Percentiles rank a stretch among this genome's conserved stretches.
Conservation (phyloP, 129 eudicot genomes). For the Tagetes patula region DNA sequence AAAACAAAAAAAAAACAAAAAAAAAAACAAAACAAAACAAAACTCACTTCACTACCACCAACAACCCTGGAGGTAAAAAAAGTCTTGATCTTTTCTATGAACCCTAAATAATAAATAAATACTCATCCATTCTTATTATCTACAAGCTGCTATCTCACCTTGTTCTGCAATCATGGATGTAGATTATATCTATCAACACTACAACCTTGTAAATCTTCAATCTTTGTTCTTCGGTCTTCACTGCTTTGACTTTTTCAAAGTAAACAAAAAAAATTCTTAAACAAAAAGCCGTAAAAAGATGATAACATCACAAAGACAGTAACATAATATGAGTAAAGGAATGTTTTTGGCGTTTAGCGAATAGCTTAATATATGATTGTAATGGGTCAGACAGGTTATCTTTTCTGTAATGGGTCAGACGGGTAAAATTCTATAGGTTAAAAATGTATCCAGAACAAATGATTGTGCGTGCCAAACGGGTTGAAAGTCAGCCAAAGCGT, state of each 20-base stretch:
- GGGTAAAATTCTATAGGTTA: not conserved
- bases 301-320: not conserved
- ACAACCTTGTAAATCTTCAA: slow-evolving; percentile 15
- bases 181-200: slow-evolving; percentile 29
- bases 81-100: slow-evolving; percentile 28
- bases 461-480: not conserved
- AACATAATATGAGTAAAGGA: not conserved
- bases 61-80: slow-evolving; percentile 31
- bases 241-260: slow-evolving; percentile 33
- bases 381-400: not conserved
- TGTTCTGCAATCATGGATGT: slow-evolving; percentile 33
- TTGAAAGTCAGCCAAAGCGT: not conserved
- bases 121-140: slow-evolving; percentile 40
- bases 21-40: not conserved
- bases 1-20: not conserved
- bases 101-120: not conserved
- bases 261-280: not conserved
- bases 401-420: not conserved
- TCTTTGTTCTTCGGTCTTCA: slow-evolving; percentile 27
- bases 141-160: slow-evolving; percentile 29
- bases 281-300: not conserved
- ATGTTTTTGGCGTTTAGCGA: not conserved
- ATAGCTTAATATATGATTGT: not conserved
- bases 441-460: not conserved
- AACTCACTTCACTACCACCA: slow-evolving; percentile 33